Conservation (phyloP, 176 grass and related monocot species). For the Avena eriantha region DNA sequence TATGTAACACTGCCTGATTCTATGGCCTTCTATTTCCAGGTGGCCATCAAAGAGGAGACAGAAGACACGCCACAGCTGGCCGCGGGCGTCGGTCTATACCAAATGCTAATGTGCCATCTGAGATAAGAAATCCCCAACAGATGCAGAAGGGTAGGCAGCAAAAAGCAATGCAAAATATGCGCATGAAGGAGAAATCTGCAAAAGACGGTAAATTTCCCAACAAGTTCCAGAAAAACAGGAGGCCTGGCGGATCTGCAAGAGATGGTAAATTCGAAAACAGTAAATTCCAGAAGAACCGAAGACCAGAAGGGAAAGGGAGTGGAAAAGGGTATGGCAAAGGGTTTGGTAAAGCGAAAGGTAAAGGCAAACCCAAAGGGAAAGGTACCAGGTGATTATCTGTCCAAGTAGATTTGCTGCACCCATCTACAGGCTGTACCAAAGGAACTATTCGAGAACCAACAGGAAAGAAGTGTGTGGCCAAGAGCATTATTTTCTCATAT, state of each 20-base stretch:
- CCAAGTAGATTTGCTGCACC: neutral
- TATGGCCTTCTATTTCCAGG: slow-evolving; percentile 48
- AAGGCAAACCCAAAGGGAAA: slow-evolving; percentile 51
- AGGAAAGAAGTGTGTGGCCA: neutral
- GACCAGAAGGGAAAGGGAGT: neutral
- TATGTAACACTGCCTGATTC: neutral
- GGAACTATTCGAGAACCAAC: neutral
- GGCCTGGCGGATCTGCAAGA: slow-evolving; percentile 20
- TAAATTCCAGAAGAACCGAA: slow-evolving; percentile 36
- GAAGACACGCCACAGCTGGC: slow-evolving; percentile 40
- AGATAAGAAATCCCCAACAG: slow-evolving; percentile 76
- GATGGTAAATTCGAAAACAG: slow-evolving; percentile 41
- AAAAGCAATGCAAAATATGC: slow-evolving; percentile 58
- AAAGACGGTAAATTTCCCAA: slow-evolving; percentile 49
- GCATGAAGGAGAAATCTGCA: slow-evolving; percentile 56
- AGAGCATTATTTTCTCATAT: neutral
- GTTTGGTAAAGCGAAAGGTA: slow-evolving; percentile 35
- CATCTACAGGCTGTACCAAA: neutral
- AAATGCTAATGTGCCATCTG: slow-evolving; percentile 72
- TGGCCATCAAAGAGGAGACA: slow-evolving; percentile 67
- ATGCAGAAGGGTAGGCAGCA: slow-evolving; percentile 80
- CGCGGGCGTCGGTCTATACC: slow-evolving; percentile 53
- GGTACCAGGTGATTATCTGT: slow-evolving; percentile 28
- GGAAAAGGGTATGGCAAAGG: slow-evolving; percentile 34
- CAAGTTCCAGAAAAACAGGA: slow-evolving; percentile 55